Evolutionary conservation across 2,329 filamentous ascomycete genomes (phyloP), one percentile per base, ranked within the genome.

Genomic region (Diaporthe destruens): DNA sequence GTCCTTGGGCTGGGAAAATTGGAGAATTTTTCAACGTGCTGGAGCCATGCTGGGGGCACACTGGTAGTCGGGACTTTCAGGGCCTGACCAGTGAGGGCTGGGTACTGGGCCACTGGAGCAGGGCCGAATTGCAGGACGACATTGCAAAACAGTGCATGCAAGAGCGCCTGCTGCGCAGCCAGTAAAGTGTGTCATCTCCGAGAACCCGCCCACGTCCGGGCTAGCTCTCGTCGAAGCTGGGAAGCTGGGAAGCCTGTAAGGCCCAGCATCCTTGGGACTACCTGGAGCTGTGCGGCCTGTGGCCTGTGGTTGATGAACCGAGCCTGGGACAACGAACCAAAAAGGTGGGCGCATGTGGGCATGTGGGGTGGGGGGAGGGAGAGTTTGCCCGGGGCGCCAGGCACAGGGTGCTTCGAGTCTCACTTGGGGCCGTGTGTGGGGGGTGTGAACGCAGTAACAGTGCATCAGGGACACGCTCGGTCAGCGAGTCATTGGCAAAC

Each of bases 81-180:
- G 66, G 71, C 67, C 59, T 57, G 49, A 63, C 56, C 29, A 29
- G 29, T 29, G 29, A 29, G 29, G 29, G 29, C 29, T 29, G 29
- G 29, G 29, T 29, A 14, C 39, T 42, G 39, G n/a, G 56, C 57
- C 57, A 72, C 63, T 70, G 57, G 66, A 55, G 66, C 66, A 74
- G 72, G 72, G 53, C 59, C 66, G 72, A 72, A 74, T 72, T 72
- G 71, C 72, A 72, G 71, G 70, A 74, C 36, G 71, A 63, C 56
- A 69, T 70, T 69, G 72, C 71, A 70, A 74, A 72, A 74, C 65
- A 39, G 54, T 49, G 57, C 56, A 67, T 65, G 71, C 70, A 72
- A 74, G 63, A 72, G 55, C 49, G 61, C 32, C 54, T 36, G 39
- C 32, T 20, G 56, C 36, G 56, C 71, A 36, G 55, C 59, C 72